Base-by-base conservation (phyloP, 2,329 filamentous ascomycete genomes). In the Polytolypa hystricis region DNA sequence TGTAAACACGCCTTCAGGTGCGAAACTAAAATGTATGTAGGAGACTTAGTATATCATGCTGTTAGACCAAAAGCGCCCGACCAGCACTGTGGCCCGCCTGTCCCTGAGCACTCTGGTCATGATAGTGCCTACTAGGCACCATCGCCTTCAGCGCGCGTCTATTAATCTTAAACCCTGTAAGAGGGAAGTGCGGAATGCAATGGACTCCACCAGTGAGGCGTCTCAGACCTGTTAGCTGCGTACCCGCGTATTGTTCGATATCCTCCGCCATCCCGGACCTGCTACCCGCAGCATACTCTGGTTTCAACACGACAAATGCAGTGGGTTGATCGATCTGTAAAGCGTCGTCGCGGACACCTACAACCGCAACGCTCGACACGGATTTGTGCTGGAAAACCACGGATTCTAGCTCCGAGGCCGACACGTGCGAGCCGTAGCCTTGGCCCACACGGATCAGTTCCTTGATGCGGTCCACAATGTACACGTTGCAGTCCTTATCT, bases 401-500 rank as follows among this genome's bases (percentile, higher is more conserved):
- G 4, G 70, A 71, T 42, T 74, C 78, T 4, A 82, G 63, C 54
- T 82, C 77, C 2, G 77, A 77, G 0, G 78, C 78, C 0, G 78
- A 65, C 2, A 82, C 78, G 52, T 81, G 78, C 8, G 55, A 54
- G 8, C 60, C 56, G 60, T 80, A 81, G 1, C 77, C 78, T 57
- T 83, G 79, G 54, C 73, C 79, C 20, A 60, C 56, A 57, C 81
- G 74, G 52, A 67, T 67, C 21, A 64, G 55, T 43, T 62, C 67
- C 65, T 84, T 85, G 25, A 84, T 67, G 6, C 86, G 79, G 54
- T 94, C 87, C 1, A 86, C 93, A 54, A 93, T 87, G 64, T 79
- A 93, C 51, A 93, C 84, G 53, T 93, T 83, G 20, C 82, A 82
- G 32, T 82, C 70, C 32, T 71, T 65, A 52, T 93, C 83, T 49